A percentile compares a stretch with the other conserved stretches of the same genome.
These are phyloP conservation scores for Puccinia sorghi DNA, from an alignment of 1,284 basidiomycete species.

Conservation along the genomic window DNA sequence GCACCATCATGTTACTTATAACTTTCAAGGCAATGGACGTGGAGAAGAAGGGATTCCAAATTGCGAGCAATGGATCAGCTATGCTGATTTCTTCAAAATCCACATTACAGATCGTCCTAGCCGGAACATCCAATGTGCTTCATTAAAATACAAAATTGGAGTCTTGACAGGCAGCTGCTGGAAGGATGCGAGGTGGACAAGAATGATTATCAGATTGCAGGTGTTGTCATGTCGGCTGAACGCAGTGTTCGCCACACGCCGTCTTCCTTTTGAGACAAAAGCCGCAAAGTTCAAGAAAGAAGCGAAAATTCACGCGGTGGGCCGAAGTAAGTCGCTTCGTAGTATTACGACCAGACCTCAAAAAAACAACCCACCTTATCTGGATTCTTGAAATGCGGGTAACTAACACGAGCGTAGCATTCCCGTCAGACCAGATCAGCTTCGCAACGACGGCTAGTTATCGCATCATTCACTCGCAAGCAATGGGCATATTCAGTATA, in stretches of 20 bases:
- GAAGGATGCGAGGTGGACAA: constrained; percentile 16
- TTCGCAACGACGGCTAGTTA: constrained; percentile 8
- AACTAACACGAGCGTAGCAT: background rate
- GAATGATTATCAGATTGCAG: background rate
- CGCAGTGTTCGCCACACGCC: background rate
- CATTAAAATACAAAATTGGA: background rate
- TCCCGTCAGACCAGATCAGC: background rate
- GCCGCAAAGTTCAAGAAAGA: constrained; percentile 15
- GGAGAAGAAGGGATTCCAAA: background rate
- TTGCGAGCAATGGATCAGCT: background rate
- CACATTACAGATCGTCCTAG: background rate
- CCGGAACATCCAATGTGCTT: background rate
- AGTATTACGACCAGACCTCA: background rate
- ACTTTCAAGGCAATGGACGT: background rate
- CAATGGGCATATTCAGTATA: too few species aligned
- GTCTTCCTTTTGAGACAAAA: background rate
- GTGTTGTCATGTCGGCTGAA: constrained; percentile 1
- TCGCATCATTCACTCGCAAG: background rate
- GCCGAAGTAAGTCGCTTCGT: constrained; percentile 12
- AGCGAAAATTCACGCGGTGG: background rate
- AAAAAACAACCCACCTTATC: background rate
- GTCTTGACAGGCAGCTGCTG: background rate
- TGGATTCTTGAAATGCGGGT: background rate
- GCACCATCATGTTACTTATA: background rate
- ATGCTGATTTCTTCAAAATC: background rate